Evolutionary conservation across 805 yeast species (phyloP).

Genomic region (Candida pseudoglaebosa): DNA sequence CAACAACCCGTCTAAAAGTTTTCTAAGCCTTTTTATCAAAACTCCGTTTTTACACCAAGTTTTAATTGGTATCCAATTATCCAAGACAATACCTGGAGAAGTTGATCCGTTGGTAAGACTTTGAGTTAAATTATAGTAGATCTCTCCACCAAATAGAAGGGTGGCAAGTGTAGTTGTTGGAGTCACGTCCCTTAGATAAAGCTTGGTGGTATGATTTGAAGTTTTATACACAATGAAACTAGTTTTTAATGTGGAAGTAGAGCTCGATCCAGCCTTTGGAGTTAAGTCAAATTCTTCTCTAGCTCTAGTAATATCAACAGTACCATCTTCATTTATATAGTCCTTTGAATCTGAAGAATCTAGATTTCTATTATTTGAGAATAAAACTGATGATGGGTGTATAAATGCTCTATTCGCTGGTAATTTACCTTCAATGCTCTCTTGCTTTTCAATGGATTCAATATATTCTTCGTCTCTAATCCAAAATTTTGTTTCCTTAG

Average conservation of each 20-base stretch:
- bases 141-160: slow-evolving; percentile 76
- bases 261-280: slow-evolving; percentile 29
- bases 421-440: slow-evolving; percentile 15
- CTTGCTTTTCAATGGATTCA: slow-evolving; percentile 11
- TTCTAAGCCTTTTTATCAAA: slow-evolving; percentile 64
- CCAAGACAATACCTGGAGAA: slow-evolving; percentile 82
- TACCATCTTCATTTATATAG: slow-evolving; percentile 38
- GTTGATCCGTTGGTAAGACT: slow-evolving; percentile 42
- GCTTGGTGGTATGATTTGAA: slow-evolving; percentile 61
- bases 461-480: slow-evolving; percentile 56
- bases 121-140: slow-evolving; percentile 51
- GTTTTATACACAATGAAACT: slow-evolving; percentile 62
- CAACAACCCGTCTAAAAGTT: slow-evolving; percentile 62
- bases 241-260: slow-evolving; percentile 36
- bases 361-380: slow-evolving; percentile 33
- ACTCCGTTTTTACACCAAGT: slow-evolving; percentile 97
- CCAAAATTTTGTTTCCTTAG: slow-evolving; percentile 68
- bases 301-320: slow-evolving; percentile 30
- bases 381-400: slow-evolving; percentile 82
- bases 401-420: slow-evolving; percentile 73
- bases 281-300: slow-evolving; percentile 34
- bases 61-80: slow-evolving; percentile 83
- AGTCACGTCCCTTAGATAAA: slow-evolving; percentile 71
- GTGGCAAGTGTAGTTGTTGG: slow-evolving; percentile 73
- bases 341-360: slow-evolving; percentile 12